A percentile compares a stretch with the other conserved stretches of the same genome.
Conservation (phyloP, 805 yeast species). For the Starmerella roubikii region DNA sequence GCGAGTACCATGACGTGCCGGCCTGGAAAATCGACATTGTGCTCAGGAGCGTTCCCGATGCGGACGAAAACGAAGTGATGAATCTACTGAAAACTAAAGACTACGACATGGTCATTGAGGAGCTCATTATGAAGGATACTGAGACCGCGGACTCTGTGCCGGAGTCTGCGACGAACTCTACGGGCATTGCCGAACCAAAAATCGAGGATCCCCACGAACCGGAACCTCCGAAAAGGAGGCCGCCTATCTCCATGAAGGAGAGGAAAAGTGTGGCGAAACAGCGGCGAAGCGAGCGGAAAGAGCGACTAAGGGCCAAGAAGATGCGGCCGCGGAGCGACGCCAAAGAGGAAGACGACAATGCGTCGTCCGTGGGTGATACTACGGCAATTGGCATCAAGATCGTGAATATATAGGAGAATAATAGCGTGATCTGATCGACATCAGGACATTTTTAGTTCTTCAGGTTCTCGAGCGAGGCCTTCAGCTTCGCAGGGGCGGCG, state of each 20-base stretch:
- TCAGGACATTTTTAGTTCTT: constrained; percentile 6
- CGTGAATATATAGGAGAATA: not conserved
- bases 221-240: no score
- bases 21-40: constrained; percentile 25
- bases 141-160: not conserved
- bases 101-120: constrained; percentile 24
- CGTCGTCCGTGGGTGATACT: not conserved
- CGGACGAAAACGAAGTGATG: constrained; percentile 10
- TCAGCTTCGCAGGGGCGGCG: constrained; percentile 51
- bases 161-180: no score
- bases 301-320: constrained; percentile 5
- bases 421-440: no score
- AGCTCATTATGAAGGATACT: constrained; percentile 16
- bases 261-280: constrained; percentile 5
- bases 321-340: not conserved
- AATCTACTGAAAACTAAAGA: constrained; percentile 13
- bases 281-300: constrained; percentile 5
- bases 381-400: not conserved
- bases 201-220: no score
- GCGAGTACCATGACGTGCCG: constrained; percentile 14
- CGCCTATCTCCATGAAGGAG: not conserved
- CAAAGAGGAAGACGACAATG: not conserved
- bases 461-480: constrained; percentile 51
- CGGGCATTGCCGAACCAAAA: no score
- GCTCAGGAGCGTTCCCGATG: constrained; percentile 21